Base-by-base conservation (phyloP, 1,284 basidiomycete genomes). In the Ganoderma sinense region DNA sequence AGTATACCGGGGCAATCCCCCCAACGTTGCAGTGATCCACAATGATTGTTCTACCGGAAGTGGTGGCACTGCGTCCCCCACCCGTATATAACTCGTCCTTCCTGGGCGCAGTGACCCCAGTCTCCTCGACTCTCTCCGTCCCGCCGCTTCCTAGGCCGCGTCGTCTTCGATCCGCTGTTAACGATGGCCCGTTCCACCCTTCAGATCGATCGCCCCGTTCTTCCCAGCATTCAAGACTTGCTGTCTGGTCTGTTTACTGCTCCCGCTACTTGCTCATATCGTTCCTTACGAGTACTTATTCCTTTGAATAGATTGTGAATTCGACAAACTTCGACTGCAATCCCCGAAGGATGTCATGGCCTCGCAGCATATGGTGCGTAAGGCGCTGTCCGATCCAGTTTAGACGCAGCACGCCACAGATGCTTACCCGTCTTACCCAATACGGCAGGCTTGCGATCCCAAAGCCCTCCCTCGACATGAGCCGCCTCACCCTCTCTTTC, bases 11-110 rank as follows among this genome's bases (percentile, higher is more conserved):
- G n/a, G 45, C n/a, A n/a, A 36, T 36, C 36, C 48, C 23, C 48
- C 23, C 48, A 55, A 29, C 45, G 60, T 23, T 70, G 68, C 61
- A 66, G 65, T 69, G 70, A 71, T 71, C 70, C 59, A 61, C 68
- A 66, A 61, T 69, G 68, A 69, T 71, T 59, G 68, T 70, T 66
- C 67, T 67, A 33, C 64, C 62, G 61, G 62, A 68, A 70, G 65
- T 67, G 36, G 65, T 67, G 72, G 68, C 70, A 70, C 72, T 68
- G 66, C 64, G 68, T 65, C 59, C 58, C 40, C 33, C 67, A 39
- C 65, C 62, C 55, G 59, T 73, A 73, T 73, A 73, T 71, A 73
- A 70, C 70, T 45, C 63, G 31, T 66, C 56, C 58, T 69, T 67
- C 63, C 64, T 31, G 59, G 62, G 64, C 65, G 62, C 62, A 55